Evolutionary conservation across 1,284 basidiomycete genomes (phyloP).

Genomic region (Microbotryum saponariae): DNA sequence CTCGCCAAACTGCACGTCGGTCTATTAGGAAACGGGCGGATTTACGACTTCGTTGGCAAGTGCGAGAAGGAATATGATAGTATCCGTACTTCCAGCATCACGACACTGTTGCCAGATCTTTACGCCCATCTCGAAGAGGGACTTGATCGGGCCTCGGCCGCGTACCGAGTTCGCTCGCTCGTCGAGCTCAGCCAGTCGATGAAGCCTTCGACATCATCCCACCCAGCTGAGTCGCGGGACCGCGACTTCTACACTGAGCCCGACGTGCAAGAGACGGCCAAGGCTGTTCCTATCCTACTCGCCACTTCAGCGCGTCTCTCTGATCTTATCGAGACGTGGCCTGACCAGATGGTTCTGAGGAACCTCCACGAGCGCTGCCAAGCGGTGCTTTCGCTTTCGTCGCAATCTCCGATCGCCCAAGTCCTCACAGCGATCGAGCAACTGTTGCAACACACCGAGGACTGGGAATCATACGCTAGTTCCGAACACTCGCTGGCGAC

Average conservation of each 20-base stretch:
- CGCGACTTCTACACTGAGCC: constrained; percentile 75
- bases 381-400: constrained; percentile 56
- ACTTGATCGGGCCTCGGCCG: constrained; percentile 21
- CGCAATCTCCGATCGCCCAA: constrained; percentile 70
- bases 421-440: constrained; percentile 79
- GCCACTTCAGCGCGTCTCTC: constrained; percentile 53
- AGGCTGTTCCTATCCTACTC: constrained; percentile 52
- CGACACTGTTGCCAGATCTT: constrained; percentile 17
- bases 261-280: constrained; percentile 62
- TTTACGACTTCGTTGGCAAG: constrained; percentile 1
- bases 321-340: constrained; percentile 70
- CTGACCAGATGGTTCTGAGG: constrained; percentile 92
- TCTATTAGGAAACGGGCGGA: constrained; percentile 9
- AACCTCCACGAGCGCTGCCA: constrained; percentile 70
- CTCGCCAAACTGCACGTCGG: constrained; percentile 20
- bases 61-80: background rate
- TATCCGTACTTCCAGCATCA: constrained; percentile 12
- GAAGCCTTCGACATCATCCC: constrained; percentile 3
- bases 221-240: background rate
- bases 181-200: constrained; percentile 21
- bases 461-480: constrained; percentile 95
- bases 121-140: constrained; percentile 24
- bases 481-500: constrained; percentile 67
- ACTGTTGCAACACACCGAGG: constrained; percentile 77
- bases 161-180: constrained; percentile 22